phyloP scores from a whole-genome alignment of 78 protist species.

The Tieghemostelium lacteum region DNA sequence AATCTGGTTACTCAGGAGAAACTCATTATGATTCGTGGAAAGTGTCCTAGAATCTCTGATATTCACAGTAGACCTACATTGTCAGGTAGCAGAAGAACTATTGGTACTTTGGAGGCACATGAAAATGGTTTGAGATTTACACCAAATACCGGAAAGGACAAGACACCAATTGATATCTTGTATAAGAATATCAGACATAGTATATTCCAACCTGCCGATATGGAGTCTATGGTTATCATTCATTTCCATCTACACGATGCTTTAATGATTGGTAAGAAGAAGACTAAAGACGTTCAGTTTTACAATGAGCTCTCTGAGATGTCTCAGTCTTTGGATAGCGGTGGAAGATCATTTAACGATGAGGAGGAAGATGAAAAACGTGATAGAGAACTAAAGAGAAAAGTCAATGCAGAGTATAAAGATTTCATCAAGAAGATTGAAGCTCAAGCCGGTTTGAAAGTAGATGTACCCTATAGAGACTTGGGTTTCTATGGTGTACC shows the following conservation, averaged over 20 bases:
- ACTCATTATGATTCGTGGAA: slow-evolving; percentile 71
- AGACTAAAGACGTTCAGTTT: slow-evolving; percentile 94
- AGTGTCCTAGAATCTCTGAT: slow-evolving; percentile 75
- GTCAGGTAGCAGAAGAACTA: slow-evolving; percentile 63
- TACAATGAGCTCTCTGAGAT: slow-evolving; percentile 89
- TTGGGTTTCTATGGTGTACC: slow-evolving; percentile 96
- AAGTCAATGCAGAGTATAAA: slow-evolving; percentile 86
- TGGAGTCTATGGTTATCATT: slow-evolving; percentile 88
- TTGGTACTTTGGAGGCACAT: slow-evolving; percentile 93
- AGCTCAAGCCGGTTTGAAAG: slow-evolving; percentile 73
- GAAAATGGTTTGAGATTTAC: slow-evolving; percentile 94
- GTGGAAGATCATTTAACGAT: slow-evolving; percentile 81
- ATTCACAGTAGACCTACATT: slow-evolving; percentile 86
- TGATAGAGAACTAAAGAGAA: slow-evolving; percentile 81
- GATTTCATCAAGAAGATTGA: slow-evolving; percentile 76
- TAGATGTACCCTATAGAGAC: slow-evolving; percentile 94
- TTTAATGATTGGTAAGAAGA: slow-evolving; percentile 96
- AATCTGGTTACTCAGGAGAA: slow-evolving; percentile 88
- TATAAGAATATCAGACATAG: slow-evolving; percentile 94
- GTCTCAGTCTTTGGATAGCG: slow-evolving; percentile 37
- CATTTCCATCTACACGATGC: slow-evolving; percentile 95
- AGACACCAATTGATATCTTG: slow-evolving; percentile 84
- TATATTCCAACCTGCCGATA: slow-evolving; percentile 94
- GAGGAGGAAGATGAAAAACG: slow-evolving; percentile 93
- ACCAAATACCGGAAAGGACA: slow-evolving; percentile 38